Base-by-base conservation (phyloP, 169 alveolate genomes). In the Toxoplasma gondii region DNA sequence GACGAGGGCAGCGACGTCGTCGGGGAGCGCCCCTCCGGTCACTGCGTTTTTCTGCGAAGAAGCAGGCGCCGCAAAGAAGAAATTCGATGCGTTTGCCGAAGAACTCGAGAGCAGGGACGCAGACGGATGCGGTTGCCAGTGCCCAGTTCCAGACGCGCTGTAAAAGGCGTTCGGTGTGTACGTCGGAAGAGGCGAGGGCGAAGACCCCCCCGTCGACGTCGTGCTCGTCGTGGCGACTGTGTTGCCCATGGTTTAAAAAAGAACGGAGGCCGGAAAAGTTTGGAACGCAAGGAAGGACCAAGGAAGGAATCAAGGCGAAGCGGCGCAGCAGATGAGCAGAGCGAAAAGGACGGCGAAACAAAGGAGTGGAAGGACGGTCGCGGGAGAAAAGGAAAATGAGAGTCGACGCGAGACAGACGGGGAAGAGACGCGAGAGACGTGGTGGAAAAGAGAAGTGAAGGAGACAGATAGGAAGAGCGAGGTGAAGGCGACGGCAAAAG, bases 201-300 rank as follows among this genome's bases (percentile, higher is more conserved):
- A 45, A 12, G 86, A 10, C 4, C 86, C 86, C 10, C 86, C 86
- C 7, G 86, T 78, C n/a, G 86, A 78, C 86, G 86, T 78, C 45
- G 86, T 17, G 86, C 86, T 38, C 44, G 49, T 45, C 29, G 86
- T 78, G n/a, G 86, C 86, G 86, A 78, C 86, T 10, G 45, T 38
- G 45, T 78, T 78, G 4, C 86, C 86, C 86, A 78, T 78, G 9
- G 5, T 64, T 4, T 38, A 19, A 78, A 70, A n/a, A 34, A 38
- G 58, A 70, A 24, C 53, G 58, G 54, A 64, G 39, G 43, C 58
- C 64, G 31, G 22, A n/a, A 31, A 22, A 53, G 53, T 16, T 38
- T 45, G 64, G n/a, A 31, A 4, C 34, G 53, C 5, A 24, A 38
- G 0, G 53, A 1, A 84, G 24, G 38, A 9, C 29, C 7, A 38